Percentiles rank a stretch among this genome's conserved stretches.
Evolutionary conservation across 768 basidiomycete species (phyloP).

Genomic region (Lactarius deliciosus): DNA sequence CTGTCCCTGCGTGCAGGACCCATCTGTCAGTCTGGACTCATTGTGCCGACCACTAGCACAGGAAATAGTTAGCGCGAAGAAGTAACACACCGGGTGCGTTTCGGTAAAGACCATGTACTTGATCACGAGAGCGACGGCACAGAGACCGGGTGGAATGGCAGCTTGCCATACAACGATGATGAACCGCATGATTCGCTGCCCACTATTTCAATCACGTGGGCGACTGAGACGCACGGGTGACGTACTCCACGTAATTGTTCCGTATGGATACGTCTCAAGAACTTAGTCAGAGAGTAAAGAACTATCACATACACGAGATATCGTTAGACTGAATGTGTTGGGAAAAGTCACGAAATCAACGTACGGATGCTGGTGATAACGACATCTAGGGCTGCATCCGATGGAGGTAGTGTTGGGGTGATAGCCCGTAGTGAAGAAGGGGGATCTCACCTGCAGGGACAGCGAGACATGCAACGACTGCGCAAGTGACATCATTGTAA

Average conservation of each 20-base stretch:
- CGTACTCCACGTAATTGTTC: slow-evolving; percentile 20
- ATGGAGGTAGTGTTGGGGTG: not conserved
- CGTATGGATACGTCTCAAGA: slow-evolving; percentile 16
- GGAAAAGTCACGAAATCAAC: not conserved
- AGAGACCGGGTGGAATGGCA: slow-evolving; percentile 17
- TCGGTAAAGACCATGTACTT: slow-evolving; percentile 15
- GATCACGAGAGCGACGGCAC: slow-evolving; percentile 16
- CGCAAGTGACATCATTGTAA: not conserved
- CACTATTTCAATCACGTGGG: not conserved
- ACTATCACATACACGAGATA: not conserved
- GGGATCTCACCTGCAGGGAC: slow-evolving; percentile 20
- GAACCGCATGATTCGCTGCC: slow-evolving; percentile 16
- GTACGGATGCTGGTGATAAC: slow-evolving; percentile 16
- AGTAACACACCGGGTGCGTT: slow-evolving; percentile 17
- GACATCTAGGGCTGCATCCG: slow-evolving; percentile 14
- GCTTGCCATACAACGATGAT: slow-evolving; percentile 19
- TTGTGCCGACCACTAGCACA: not conserved
- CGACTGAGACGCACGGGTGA: not conserved
- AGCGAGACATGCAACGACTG: slow-evolving; percentile 16
- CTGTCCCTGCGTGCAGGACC: slow-evolving; percentile 1
- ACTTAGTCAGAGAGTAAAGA: slow-evolving; percentile 4
- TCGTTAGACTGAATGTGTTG: not conserved
- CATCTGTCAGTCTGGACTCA: not conserved
- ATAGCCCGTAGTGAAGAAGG: not conserved
- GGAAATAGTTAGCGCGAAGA: not conserved